phyloP scores from a whole-genome alignment of 208 protist species.

The Leishmania amazonensis region DNA sequence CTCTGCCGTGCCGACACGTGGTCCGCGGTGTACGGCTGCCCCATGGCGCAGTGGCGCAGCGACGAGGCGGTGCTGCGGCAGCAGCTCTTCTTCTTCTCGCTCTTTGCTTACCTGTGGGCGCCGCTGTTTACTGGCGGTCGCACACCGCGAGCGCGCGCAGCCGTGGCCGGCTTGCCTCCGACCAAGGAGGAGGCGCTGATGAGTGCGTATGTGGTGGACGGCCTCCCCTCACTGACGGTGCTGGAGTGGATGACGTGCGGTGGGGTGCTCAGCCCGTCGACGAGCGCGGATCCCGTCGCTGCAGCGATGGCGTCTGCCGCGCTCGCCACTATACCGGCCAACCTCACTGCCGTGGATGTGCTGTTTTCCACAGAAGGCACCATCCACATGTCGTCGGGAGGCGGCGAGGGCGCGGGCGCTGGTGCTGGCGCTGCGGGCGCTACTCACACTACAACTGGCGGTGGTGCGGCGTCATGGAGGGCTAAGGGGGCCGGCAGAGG shows the following conservation, averaged over 20 bases:
- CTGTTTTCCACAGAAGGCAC: constrained; percentile 26
- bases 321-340: constrained; percentile 14
- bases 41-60: constrained; percentile 42
- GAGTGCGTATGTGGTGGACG: constrained; percentile 34
- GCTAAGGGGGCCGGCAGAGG: constrained; percentile 11
- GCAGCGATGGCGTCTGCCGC: constrained; percentile 12
- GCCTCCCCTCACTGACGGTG: constrained; percentile 50
- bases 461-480: constrained; percentile 24
- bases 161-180: not conserved
- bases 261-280: constrained; percentile 8
- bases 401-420: constrained; percentile 5
- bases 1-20: constrained; percentile 70
- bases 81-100: constrained; percentile 85
- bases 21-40: constrained; percentile 61
- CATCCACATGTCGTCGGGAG: constrained; percentile 15
- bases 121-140: constrained; percentile 73
- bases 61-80: constrained; percentile 68
- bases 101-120: constrained; percentile 74
- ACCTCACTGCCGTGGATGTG: constrained; percentile 34
- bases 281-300: constrained; percentile 21
- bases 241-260: constrained; percentile 79
- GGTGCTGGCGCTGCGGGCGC: not conserved
- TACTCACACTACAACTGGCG: not conserved
- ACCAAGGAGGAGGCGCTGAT: constrained; percentile 11
- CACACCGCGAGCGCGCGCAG: constrained; percentile 5